phyloP scores from a whole-genome alignment of 768 basidiomycete species.

The Lepiota venenata region DNA sequence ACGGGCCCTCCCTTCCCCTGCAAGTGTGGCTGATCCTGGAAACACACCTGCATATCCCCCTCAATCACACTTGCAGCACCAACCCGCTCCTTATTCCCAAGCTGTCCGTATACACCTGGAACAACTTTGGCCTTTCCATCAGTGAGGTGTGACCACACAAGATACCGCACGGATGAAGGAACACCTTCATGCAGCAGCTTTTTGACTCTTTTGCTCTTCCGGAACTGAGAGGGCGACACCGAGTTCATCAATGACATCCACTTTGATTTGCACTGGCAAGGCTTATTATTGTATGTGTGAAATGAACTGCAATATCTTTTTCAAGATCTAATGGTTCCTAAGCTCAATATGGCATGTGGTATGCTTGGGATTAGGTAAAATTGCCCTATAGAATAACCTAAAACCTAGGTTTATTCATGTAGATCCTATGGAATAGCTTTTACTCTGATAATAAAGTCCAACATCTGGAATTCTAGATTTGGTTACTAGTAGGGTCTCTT shows the following conservation, averaged over 20 bases:
- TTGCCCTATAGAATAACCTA: too few species aligned
- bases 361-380: too few species aligned
- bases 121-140: slow-evolving; percentile 72
- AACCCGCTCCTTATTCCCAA: slow-evolving; percentile 41
- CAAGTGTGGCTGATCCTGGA: slow-evolving; percentile 56
- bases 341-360: too few species aligned
- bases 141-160: slow-evolving; percentile 79
- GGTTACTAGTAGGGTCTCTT: too few species aligned
- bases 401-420: too few species aligned
- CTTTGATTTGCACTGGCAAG: slow-evolving; percentile 68
- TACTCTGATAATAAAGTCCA: too few species aligned
- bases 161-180: slow-evolving; percentile 78
- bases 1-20: slow-evolving; percentile 55
- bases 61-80: slow-evolving; percentile 48
- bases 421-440: too few species aligned
- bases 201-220: slow-evolving; percentile 77
- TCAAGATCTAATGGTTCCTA: too few species aligned
- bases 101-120: slow-evolving; percentile 30
- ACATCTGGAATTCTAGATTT: too few species aligned
- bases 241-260: slow-evolving; percentile 69
- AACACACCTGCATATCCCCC: slow-evolving; percentile 50
- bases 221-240: slow-evolving; percentile 55
- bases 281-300: too few species aligned
- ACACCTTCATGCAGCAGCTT: slow-evolving; percentile 76
- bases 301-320: too few species aligned